Base-by-base conservation (phyloP, 2,329 filamentous ascomycete species). In the Epichloe glyceriae region DNA sequence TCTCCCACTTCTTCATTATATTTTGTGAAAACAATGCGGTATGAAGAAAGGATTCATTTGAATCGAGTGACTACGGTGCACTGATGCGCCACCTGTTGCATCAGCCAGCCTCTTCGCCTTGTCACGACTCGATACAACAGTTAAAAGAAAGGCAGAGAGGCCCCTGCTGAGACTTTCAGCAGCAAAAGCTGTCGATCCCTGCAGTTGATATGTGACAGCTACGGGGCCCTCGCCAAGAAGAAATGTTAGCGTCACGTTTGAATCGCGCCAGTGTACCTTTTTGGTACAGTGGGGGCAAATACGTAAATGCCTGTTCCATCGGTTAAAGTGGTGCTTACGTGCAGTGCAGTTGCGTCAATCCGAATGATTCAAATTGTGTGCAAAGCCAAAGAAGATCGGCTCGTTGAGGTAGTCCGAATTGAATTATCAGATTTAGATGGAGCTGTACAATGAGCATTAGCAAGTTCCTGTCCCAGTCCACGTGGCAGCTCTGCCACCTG, bases 1-100 rank as follows among this genome's bases (percentile, higher is more conserved):
- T 83, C 62, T 82, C 76, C 78, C 79, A 81, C 45, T 67, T 69
- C 53, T 70, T 69, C 77, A 82, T 82, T 44, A 56, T 48, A 12
- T 22, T 47, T 12, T 19, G 10, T 10, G n/a, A 33, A 11, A n/a
- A 35, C 11, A 14, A 12, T 26, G 26, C 6, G n/a, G 11, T 14
- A 44, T 10, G 5, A 39, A 42, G 5, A 17, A 33, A 4, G 12
- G 8, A 37, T 22, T 38, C 51, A 44, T 30, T 26, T 37, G 43
- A 20, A 38, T 39, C 35, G 10, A 49, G 34, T 47, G 37, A 40
- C 37, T 44, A 19, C 34, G 20, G 5, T 38, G 38, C 12, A 20
- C 22, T 43, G 20, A 42, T 39, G 12, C 44, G 33, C 19, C 34
- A 11, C 22, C 30, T 33, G 26, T 46, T 46, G 42, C 47, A 55